Evolutionary conservation across 352 stramenopile genomes (phyloP).

Genomic region (Elongisporangium prolatum): DNA sequence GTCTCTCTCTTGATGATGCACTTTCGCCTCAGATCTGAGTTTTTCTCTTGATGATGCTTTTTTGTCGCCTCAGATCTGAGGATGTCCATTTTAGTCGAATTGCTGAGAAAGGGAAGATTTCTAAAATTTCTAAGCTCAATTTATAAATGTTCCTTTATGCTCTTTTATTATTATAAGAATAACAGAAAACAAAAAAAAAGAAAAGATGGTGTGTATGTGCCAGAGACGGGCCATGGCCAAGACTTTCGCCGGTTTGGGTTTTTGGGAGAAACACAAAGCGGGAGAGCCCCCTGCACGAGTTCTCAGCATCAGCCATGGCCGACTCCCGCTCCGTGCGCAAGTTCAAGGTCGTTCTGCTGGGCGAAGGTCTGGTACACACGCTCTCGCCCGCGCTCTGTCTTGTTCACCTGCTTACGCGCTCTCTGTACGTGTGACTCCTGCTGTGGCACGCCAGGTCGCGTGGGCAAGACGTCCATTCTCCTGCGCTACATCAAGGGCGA

Average conservation of each 20-base stretch:
- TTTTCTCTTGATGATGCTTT: background rate
- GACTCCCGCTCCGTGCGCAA: slow-evolving; percentile 60
- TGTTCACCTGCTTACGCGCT: background rate
- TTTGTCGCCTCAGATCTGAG: background rate
- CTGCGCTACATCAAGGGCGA: slow-evolving; percentile 92
- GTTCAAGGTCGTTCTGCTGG: slow-evolving; percentile 83
- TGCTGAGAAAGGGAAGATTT: background rate
- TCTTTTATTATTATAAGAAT: background rate
- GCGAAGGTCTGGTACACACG: slow-evolving; percentile 51
- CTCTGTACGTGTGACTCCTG: background rate
- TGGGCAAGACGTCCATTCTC: slow-evolving; percentile 95
- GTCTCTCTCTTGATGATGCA: background rate
- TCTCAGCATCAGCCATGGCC: slow-evolving; percentile 23
- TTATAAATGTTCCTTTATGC: background rate
- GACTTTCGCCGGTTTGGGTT: background rate
- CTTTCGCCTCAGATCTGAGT: background rate
- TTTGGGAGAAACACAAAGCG: background rate
- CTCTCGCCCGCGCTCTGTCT: background rate
- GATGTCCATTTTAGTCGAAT: background rate
- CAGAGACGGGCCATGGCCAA: background rate
- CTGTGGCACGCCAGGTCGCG: slow-evolving; percentile 54
- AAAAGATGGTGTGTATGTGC: background rate
- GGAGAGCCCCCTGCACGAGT: background rate
- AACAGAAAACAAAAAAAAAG: background rate
- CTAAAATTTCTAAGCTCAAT: background rate